Evolutionary conservation across 768 basidiomycete species (phyloP), one percentile per base, ranked within the genome.

Genomic region (Termitomyces sp.): DNA sequence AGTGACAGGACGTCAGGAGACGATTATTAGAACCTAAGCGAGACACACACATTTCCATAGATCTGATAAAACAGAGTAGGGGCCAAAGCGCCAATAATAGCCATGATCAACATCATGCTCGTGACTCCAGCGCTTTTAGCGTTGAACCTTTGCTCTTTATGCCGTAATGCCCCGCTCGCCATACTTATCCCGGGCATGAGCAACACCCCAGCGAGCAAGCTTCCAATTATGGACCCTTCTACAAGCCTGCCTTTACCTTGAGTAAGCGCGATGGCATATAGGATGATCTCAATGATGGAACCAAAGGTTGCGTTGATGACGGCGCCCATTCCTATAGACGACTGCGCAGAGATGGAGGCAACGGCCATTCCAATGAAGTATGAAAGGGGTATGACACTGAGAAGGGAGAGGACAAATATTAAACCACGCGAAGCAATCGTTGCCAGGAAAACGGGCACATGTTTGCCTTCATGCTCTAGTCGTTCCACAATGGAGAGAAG

Each of bases 361-460:
- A 99, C 97, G 8, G 97, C 97, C 97, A 98, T 98, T 18, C 97
- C 97, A 67, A 99, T 98, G 76, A 99, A 99, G 77, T 99, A 99
- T 8, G 92, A 94, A 20, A 99, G 80, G 0, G 97, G 97, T 62
- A 99, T 98, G 66, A 99, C 93, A 63, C 91, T 92, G 28, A 90
- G 82, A 46, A 99, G 77, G 62, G 88, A 82, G 65, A 95, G 72
- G 45, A 92, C 62, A 71, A 99, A 98, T 65, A 98, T 88, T 65
- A 92, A 73, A 3, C 81, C 82, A 50, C 86, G 86, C 1, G 87
- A 87, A 7, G 91, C 81, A 57, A 98, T 68, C 62, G 89, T 71
- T 4, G 75, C 77, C 46, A 97, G 76, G 60, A 96, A 67, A 1
- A 80, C 79, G 0, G 90, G 84, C 51, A 90, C 73, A 55, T 81